phyloP scores from a whole-genome alignment of 306 rosid genomes.

The Delonix regia region DNA sequence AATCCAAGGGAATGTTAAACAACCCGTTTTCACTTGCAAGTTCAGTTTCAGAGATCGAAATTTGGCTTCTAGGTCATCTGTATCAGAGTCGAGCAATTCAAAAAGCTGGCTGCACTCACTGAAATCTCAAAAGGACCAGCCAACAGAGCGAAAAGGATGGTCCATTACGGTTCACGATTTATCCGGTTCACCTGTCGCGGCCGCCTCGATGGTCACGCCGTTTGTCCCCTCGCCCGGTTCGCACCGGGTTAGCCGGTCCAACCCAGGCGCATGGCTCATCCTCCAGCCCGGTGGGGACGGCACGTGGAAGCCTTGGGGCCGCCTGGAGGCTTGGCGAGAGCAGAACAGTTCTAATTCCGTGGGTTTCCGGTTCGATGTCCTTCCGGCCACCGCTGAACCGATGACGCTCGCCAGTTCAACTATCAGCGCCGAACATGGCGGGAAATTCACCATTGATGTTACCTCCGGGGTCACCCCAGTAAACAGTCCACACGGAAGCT shows the following conservation, averaged over 20 bases:
- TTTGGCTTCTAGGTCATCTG: constrained; percentile 13
- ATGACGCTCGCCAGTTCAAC: constrained; percentile 43
- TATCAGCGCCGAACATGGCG: constrained; percentile 44
- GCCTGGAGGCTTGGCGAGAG: constrained; percentile 56
- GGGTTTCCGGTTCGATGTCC: constrained; percentile 47
- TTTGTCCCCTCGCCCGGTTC: constrained; percentile 57
- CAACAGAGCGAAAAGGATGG: constrained; percentile 53
- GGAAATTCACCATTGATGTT: constrained; percentile 47
- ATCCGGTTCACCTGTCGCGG: constrained; percentile 54
- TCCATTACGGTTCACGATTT: constrained; percentile 53
- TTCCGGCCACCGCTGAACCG: constrained; percentile 50
- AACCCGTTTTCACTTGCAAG: constrained; percentile 60
- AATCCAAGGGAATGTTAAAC: constrained; percentile 63
- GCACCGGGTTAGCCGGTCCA: constrained; percentile 51
- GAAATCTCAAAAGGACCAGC: constrained; percentile 15
- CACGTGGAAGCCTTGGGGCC: constrained; percentile 62
- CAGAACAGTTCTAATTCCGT: constrained; percentile 42
- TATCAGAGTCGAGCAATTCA: not conserved
- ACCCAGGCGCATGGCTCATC: constrained; percentile 59
- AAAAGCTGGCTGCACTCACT: not conserved
- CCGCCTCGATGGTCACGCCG: constrained; percentile 45
- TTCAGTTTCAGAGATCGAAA: constrained; percentile 54
- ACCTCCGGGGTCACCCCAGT: constrained; percentile 48
- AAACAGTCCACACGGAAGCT: constrained; percentile 44
- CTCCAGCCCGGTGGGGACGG: constrained; percentile 53